phyloP scores from a whole-genome alignment of 2,329 filamentous ascomycete genomes.

The Alternaria conjuncta region DNA sequence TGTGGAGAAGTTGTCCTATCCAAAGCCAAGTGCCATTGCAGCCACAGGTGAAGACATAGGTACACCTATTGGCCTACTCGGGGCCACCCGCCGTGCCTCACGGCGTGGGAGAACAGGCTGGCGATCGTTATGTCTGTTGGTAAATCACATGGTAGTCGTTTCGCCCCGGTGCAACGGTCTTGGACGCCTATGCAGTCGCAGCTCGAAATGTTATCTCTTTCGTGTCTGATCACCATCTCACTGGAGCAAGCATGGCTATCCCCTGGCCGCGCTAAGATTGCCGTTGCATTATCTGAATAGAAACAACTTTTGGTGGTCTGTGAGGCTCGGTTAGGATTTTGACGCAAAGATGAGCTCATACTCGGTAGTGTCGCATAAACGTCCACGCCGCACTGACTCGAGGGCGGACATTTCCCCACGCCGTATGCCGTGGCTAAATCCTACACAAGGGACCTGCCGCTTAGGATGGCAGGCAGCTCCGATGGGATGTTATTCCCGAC shows the following conservation, averaged over 20 bases:
- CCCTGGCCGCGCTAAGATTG: neutral
- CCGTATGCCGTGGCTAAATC: neutral
- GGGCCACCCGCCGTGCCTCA: neutral
- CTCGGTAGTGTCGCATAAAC: neutral
- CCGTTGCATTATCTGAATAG: neutral
- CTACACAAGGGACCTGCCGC: neutral
- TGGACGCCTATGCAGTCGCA: neutral
- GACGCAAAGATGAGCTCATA: neutral
- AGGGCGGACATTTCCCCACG: neutral
- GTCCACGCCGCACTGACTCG: neutral
- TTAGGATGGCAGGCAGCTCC: neutral
- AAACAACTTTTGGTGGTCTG: neutral
- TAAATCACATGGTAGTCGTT: neutral
- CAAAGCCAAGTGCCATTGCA: neutral
- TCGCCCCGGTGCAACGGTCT: neutral
- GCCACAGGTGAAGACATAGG: neutral
- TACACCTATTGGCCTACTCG: neutral
- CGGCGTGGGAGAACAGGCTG: neutral
- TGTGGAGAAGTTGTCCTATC: neutral
- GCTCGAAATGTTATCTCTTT: neutral
- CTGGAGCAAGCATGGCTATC: neutral
- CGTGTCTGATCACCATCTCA: neutral
- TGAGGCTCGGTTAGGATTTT: neutral
- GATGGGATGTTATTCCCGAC: neutral
- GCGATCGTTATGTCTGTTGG: neutral